Evolutionary conservation across 2,329 filamentous ascomycete genomes (phyloP).

Genomic region (Clarireedia sp.): DNA sequence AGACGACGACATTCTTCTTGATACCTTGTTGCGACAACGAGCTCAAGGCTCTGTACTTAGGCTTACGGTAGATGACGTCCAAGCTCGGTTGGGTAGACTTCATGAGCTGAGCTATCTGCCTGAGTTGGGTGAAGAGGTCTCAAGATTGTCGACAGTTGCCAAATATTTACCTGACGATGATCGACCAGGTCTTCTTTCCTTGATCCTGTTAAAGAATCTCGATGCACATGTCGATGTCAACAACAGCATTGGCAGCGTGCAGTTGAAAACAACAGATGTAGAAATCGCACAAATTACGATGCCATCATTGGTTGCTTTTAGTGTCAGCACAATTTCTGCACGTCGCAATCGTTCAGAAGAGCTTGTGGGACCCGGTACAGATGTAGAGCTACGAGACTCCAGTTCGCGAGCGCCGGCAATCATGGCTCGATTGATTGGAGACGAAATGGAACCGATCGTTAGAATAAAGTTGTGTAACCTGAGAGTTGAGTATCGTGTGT

Average conservation of each 20-base stretch:
- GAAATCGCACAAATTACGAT: constrained; percentile 77
- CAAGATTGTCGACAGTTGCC: constrained; percentile 75
- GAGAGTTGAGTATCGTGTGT: constrained; percentile 80
- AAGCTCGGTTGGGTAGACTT: constrained; percentile 53
- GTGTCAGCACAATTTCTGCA: constrained; percentile 55
- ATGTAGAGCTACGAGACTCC: constrained; percentile 23
- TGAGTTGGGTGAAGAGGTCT: constrained; percentile 67
- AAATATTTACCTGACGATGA: constrained; percentile 97
- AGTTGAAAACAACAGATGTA: constrained; percentile 50
- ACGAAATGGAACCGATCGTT: constrained; percentile 86
- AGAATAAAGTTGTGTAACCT: constrained; percentile 83
- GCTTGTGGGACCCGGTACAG: constrained; percentile 51
- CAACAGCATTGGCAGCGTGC: constrained; percentile 58
- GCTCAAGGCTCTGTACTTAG: constrained; percentile 79
- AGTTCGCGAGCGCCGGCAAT: constrained; percentile 52
- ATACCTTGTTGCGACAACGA: constrained; percentile 79
- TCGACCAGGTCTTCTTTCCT: constrained; percentile 74
- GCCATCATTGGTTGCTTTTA: constrained; percentile 74
- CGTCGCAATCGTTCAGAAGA: constrained; percentile 61
- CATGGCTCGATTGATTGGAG: constrained; percentile 84
- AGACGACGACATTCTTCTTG: constrained; percentile 90
- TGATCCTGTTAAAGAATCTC: constrained; percentile 58
- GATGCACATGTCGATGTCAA: constrained; percentile 56
- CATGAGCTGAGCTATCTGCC: constrained; percentile 60
- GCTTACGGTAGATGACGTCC: constrained; percentile 56